Base-by-base conservation (phyloP, 352 stramenopile species). In the Phytophthora cactorum region DNA sequence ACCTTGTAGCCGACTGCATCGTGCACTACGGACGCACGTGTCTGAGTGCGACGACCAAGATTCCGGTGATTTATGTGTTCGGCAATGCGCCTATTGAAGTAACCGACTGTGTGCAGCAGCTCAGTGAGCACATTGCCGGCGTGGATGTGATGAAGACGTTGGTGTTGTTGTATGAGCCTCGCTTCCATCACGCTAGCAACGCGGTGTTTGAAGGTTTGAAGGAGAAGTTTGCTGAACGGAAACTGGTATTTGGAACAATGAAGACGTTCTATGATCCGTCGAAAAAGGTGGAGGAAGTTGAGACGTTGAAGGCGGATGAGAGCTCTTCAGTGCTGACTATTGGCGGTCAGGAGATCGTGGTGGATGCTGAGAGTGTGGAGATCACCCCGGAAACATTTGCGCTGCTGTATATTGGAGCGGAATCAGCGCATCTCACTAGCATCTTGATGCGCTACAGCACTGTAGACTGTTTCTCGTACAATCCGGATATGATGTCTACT, bases 1-100 rank as follows among this genome's bases (percentile, higher is more conserved):
- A 99, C 77, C 81, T 99, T 34, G 68, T 90, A 31, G 96, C 96
- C 0, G 89, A 98, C 81, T 89, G 96, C 63, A 84, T 99, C 53
- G 82, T 98, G 39, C 96, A 99, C 74, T 99, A 97, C 79, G 97
- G 97, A 17, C 92, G 96, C 78, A 96, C 93, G 15, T 98, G 95
- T 82, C 73, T 99, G 53, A 90, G 80, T 63, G 80, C 88, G 32
- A 93, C 75, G 47, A 89, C 74, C 28, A 92, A 83, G 36, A 79
- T 97, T 49, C 93, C 94, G 2, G 91, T 98, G 4, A 83, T 98
- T 36, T 98, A 98, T 68, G 88, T 92, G 43, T 96, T 97, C 64
- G 90, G 90, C 59, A 95, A 93, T 58, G 75, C 79, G 8, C 59
- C 79, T 8, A 78, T 95, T 77, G 88, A 96, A 49, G 62, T 86